Percentiles rank a stretch among this genome's conserved stretches.
These are phyloP conservation scores for Eruca vesicaria DNA, from an alignment of 441 rosid species.

Conservation along the genomic window DNA sequence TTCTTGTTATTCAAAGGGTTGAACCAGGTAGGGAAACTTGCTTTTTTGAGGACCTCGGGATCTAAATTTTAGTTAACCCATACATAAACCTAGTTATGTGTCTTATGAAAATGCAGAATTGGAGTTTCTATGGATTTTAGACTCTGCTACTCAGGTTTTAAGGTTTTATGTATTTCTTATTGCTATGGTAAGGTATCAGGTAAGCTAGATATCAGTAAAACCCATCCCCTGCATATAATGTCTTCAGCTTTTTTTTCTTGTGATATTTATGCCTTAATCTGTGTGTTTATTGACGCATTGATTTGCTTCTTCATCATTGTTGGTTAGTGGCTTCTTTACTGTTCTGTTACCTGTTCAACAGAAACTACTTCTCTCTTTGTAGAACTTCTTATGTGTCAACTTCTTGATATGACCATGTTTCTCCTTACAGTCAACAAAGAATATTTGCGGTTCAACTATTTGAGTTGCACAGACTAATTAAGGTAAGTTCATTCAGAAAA, in stretches of 20 bases:
- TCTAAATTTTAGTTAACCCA: conserved; percentile 28
- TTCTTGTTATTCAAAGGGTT: conserved; percentile 46
- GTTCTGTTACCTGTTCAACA: not conserved
- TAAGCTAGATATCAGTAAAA: conserved; percentile 6
- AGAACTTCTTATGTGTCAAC: not conserved
- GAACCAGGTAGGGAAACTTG: conserved; percentile 40
- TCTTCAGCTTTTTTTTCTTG: not conserved
- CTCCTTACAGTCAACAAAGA: conserved; percentile 79
- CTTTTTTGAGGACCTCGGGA: conserved; percentile 34
- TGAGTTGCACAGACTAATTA: conserved; percentile 83
- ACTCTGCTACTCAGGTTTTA: not conserved
- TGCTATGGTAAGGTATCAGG: conserved; percentile 6
- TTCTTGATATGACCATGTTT: conserved; percentile 42
- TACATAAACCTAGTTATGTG: conserved; percentile 9
- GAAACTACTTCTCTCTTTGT: not conserved
- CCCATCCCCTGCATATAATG: not conserved
- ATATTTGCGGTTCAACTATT: conserved; percentile 85
- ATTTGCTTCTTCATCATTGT: not conserved
- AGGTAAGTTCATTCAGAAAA: conserved; percentile 50
- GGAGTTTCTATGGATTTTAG: conserved; percentile 1
- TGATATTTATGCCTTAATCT: not conserved
- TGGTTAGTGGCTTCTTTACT: conserved; percentile 8
- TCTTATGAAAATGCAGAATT: not conserved
- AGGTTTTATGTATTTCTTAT: conserved; percentile 7
- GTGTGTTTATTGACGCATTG: not conserved